These are phyloP conservation scores for Exophiala oligosperma DNA, from an alignment of 2,329 filamentous ascomycete genomes.

Conservation along the genomic window DNA sequence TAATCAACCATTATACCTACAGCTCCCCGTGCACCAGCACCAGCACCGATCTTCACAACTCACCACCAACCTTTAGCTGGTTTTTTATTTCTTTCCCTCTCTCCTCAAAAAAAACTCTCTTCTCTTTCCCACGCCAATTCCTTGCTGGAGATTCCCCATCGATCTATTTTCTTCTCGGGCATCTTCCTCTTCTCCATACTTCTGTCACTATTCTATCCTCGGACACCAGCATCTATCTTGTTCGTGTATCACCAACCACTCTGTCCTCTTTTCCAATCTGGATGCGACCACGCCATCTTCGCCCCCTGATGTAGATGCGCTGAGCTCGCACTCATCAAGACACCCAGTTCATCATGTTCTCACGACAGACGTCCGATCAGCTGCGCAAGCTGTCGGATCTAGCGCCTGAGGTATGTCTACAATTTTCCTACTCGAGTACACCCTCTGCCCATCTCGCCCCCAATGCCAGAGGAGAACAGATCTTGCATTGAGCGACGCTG, in stretches of 20 bases:
- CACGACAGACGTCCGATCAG: slow-evolving; percentile 13
- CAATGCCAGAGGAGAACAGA: not conserved
- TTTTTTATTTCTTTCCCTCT: not conserved
- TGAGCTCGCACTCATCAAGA: not conserved
- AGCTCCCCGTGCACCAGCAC: not conserved
- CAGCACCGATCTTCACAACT: too few relatives aligned
- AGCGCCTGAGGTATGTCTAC: slow-evolving; percentile 18
- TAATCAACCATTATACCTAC: not conserved
- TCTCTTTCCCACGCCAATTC: not conserved
- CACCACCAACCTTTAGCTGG: too few relatives aligned
- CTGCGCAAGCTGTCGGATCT: slow-evolving; percentile 15
- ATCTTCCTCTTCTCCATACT: not conserved
- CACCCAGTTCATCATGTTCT: slow-evolving; percentile 9
- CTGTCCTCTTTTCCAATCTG: not conserved
- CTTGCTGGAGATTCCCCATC: not conserved
- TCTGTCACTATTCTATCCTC: not conserved
- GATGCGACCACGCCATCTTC: not conserved
- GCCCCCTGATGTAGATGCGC: not conserved
- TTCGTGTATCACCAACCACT: not conserved
- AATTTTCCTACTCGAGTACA: not conserved
- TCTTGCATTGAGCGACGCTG: not conserved
- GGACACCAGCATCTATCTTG: not conserved
- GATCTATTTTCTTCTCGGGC: not conserved
- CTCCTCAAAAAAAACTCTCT: not conserved
- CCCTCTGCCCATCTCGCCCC: not conserved